A percentile compares a stretch with the other conserved stretches of the same genome.
phyloP scores from a whole-genome alignment of 768 basidiomycete species.

The Filobasidium wieringae region DNA sequence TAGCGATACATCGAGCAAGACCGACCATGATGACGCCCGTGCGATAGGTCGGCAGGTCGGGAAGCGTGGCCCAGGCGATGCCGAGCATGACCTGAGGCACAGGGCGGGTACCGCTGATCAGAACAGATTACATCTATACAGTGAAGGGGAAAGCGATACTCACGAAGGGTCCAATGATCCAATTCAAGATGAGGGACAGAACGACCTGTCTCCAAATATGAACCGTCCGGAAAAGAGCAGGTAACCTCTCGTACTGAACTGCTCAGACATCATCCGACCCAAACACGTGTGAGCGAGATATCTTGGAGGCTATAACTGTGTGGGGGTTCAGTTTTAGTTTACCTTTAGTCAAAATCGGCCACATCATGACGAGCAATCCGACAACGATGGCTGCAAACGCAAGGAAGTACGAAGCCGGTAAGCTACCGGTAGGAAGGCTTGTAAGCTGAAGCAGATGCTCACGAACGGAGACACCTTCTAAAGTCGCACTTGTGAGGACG shows the following conservation, averaged over 20 bases:
- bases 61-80: slow-evolving; percentile 71
- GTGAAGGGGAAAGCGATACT: slow-evolving; percentile 9
- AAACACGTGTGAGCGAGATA: too few species aligned
- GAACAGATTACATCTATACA: too few species aligned
- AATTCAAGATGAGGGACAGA: slow-evolving; percentile 61
- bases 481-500: slow-evolving; percentile 53
- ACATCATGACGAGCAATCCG: slow-evolving; percentile 79
- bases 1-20: slow-evolving; percentile 45
- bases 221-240: slow-evolving; percentile 46
- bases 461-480: slow-evolving; percentile 67
- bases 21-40: slow-evolving; percentile 75
- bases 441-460: slow-evolving; percentile 38
- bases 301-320: not conserved
- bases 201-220: slow-evolving; percentile 56
- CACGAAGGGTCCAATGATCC: slow-evolving; percentile 62
- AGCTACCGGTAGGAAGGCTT: not conserved
- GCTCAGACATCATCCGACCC: slow-evolving; percentile 9
- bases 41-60: slow-evolving; percentile 56
- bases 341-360: slow-evolving; percentile 50
- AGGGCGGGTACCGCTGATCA: too few species aligned
- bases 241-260: slow-evolving; percentile 63
- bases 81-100: slow-evolving; percentile 56
- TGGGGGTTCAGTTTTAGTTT: not conserved
- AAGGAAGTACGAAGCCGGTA: not conserved
- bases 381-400: slow-evolving; percentile 62